A percentile compares a stretch with the other conserved stretches of the same genome.
Conservation (phyloP, 2,329 filamentous ascomycete genomes). For the Neoscytalidium dimidiatum region DNA sequence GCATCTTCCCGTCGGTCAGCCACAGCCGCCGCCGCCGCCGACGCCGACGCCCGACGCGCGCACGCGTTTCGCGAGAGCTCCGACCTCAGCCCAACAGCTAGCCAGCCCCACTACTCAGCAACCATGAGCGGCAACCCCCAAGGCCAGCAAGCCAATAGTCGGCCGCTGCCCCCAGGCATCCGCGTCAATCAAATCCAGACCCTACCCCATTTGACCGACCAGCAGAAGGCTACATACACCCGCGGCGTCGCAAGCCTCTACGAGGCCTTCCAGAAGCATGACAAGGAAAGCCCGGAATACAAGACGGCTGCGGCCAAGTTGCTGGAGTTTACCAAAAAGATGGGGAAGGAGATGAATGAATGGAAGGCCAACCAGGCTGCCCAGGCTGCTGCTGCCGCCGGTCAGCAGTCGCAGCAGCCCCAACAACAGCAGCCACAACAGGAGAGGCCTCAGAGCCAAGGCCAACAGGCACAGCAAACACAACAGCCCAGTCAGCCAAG, state of each 20-base stretch:
- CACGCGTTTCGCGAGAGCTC: not conserved
- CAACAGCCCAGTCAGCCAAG: slow-evolving; percentile 28
- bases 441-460: slow-evolving; percentile 23
- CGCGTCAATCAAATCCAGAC: slow-evolving; percentile 55
- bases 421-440: not conserved
- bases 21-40: not conserved
- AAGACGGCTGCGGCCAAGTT: slow-evolving; percentile 53
- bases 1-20: not conserved
- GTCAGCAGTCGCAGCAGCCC: slow-evolving; percentile 44
- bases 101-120: not conserved
- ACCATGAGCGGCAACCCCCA: slow-evolving; percentile 11
- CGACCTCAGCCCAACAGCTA: not conserved
- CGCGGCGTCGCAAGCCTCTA: slow-evolving; percentile 56
- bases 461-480: slow-evolving; percentile 27
- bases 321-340: slow-evolving; percentile 36
- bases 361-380: slow-evolving; percentile 12
- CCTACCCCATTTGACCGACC: slow-evolving; percentile 52
- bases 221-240: slow-evolving; percentile 59
- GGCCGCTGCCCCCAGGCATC: slow-evolving; percentile 35
- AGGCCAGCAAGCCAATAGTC: not conserved
- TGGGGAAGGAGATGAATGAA: slow-evolving; percentile 18
- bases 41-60: slow-evolving; percentile 6
- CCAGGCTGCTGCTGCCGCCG: slow-evolving; percentile 45
- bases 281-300: slow-evolving; percentile 52
- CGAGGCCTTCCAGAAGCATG: slow-evolving; percentile 52